Conservation (phyloP, 352 stramenopile species). For the Pythium dissotocum region DNA sequence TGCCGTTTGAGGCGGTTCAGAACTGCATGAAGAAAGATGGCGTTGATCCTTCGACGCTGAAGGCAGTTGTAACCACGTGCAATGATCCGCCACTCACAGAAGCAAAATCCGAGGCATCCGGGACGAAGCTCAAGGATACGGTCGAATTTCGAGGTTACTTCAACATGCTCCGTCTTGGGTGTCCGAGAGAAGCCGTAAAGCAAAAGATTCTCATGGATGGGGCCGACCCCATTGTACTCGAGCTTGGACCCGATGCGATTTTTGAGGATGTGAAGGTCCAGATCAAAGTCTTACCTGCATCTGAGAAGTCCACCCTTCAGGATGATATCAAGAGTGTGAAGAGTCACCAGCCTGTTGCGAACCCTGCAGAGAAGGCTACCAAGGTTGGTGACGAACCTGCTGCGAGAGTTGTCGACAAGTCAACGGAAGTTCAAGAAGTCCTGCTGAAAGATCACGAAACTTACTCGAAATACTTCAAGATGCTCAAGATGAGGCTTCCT, state of each 20-base stretch:
- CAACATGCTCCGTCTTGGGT: conserved; percentile 93
- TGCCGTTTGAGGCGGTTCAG: conserved; percentile 69
- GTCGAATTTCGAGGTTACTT: conserved; percentile 89
- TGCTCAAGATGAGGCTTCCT: conserved; percentile 90
- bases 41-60: conserved; percentile 43
- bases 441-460: conserved; percentile 60
- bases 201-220: conserved; percentile 93
- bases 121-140: conserved; percentile 56
- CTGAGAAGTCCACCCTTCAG: conserved; percentile 41
- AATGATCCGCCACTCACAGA: not conserved
- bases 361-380: conserved; percentile 5
- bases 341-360: conserved; percentile 16
- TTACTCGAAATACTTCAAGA: conserved; percentile 92
- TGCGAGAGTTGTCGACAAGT: not conserved
- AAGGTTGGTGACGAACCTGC: conserved; percentile 1
- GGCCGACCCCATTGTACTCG: conserved; percentile 64
- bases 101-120: not conserved
- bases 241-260: conserved; percentile 56
- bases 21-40: conserved; percentile 76
- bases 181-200: conserved; percentile 86
- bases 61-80: not conserved
- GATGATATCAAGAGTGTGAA: conserved; percentile 65
- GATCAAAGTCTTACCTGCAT: conserved; percentile 30
- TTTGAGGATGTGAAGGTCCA: conserved; percentile 66
- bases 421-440: not conserved